phyloP scores from a whole-genome alignment of 441 rosid genomes.

The Euphorbia celastroides region DNA sequence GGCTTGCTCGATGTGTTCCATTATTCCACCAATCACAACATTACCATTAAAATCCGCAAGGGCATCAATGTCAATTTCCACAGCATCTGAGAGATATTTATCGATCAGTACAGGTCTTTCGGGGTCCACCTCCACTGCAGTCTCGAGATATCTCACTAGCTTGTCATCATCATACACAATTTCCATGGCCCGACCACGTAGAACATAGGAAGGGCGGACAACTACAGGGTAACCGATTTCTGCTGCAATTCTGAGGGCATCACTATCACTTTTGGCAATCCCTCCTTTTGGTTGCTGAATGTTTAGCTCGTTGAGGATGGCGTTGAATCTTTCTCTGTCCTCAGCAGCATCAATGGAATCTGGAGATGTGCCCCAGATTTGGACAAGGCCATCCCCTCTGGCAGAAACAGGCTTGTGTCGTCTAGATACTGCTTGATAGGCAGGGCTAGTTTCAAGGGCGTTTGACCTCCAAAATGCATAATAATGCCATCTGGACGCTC shows the following conservation, averaged over 20 bases:
- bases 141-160: slow-evolving; percentile 74
- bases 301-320: slow-evolving; percentile 59
- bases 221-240: slow-evolving; percentile 89
- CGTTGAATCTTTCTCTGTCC: slow-evolving; percentile 88
- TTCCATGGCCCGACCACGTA: slow-evolving; percentile 98
- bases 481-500: slow-evolving; percentile 95
- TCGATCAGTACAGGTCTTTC: slow-evolving; percentile 86
- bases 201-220: slow-evolving; percentile 94
- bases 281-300: slow-evolving; percentile 97
- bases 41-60: slow-evolving; percentile 77
- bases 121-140: slow-evolving; percentile 93
- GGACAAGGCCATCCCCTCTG: slow-evolving; percentile 68
- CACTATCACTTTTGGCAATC: slow-evolving; percentile 86
- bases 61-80: slow-evolving; percentile 87
- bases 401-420: slow-evolving; percentile 53
- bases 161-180: slow-evolving; percentile 77
- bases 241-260: slow-evolving; percentile 76
- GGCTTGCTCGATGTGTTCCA: slow-evolving; percentile 87
- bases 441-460: slow-evolving; percentile 83
- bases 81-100: slow-evolving; percentile 80
- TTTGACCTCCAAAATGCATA: slow-evolving; percentile 96
- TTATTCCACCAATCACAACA: slow-evolving; percentile 73
- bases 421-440: slow-evolving; percentile 82
- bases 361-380: slow-evolving; percentile 96
- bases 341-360: slow-evolving; percentile 97